Evolutionary conservation across 306 rosid species (phyloP), one percentile per base, ranked within the genome.

Genomic region (Castanea mollissima): DNA sequence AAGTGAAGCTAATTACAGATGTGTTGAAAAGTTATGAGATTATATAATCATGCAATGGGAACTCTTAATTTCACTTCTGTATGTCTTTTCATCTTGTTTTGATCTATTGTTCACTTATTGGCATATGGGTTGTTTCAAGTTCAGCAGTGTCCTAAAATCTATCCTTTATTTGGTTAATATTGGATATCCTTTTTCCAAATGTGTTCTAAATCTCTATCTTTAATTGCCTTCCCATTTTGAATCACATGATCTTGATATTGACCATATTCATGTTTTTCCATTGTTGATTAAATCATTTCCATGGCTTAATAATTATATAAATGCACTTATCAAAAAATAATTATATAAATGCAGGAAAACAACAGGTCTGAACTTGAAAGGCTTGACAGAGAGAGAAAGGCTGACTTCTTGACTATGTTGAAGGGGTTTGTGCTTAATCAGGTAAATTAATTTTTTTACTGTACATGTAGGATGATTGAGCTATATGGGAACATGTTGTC

Each of bases 331-430:
- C 46, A 38, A 38, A 38, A 2, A 68, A 69, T 78, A 73, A 57
- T 56, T 78, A 73, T 63, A 79, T 52, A 67, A 73, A 77, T 82
- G 88, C 89, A 94, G 99, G 99, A 94, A 81, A 92, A 94, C 85
- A 94, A 94, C 79, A 85, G 88, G 88, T 90, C 80, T 83, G 99
- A 94, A 86, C 93, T 94, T 55, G 97, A 94, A 83, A 91, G 99
- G 81, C 85, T 94, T 74, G 97, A 94, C 76, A 84, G 55, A 38
- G 99, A 94, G 88, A 90, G 90, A 85, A 87, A 88, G 21, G 83
- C 81, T 59, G 99, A 96, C 88, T 93, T 93, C 84, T 74, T 87
- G 77, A 86, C 83, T 73, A 96, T 96, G 99, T 88, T 96, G 88
- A 96, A 85, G 79, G 99, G 99, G 20, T 96, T 91, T 72, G 97